Evolutionary conservation across 257 asterid species (phyloP), one percentile per base, ranked within the genome.

Genomic region (Fraxinus excelsior): DNA sequence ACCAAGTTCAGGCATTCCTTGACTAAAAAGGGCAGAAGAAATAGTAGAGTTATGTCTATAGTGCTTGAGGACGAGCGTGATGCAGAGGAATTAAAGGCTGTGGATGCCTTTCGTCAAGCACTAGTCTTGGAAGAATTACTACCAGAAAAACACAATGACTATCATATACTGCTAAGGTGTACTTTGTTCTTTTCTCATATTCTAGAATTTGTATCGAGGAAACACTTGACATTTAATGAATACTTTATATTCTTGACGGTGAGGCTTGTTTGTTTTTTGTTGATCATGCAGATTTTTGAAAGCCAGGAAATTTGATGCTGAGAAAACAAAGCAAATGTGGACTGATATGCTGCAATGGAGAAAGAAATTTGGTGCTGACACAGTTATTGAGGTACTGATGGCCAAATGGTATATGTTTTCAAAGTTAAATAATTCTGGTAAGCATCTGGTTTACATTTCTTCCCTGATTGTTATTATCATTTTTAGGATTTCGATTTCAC

Each of bases 251-350:
- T 44, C 53, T 44, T 44, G n/a, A 44, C 5, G 5, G 18, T 14
- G 6, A 42, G 6, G n/a, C 19, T 62, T 62, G 26, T 62, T 62
- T 14, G 8, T 75, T 40, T 38, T 66, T 19, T 66, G 28, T 5
- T 66, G 71, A 65, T 75, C 75, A 38, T 69, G 29, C 87, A 92
- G 99, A 85, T 96, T 96, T 80, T 77, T 96, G 86, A 92, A 75
- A 93, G 99, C 98, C 67, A 90, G 98, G 79, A 93, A 92, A 65
- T 94, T 96, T 26, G 99, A 96, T 74, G 86, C 88, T 35, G 97
- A 96, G 82, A 96, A 94, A 79, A 86, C 99, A 21, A 96, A 93
- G 83, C 97, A 89, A 80, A 96, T 96, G 98, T 96, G 99, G 99
- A 73, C 90, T 40, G 98, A 96, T 82, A 96, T 96, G 99, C 83